A percentile compares a stretch with the other conserved stretches of the same genome.
These are phyloP conservation scores for Nyctanthes arbortristis DNA, from an alignment of 257 asterid genomes.

Conservation along the genomic window DNA sequence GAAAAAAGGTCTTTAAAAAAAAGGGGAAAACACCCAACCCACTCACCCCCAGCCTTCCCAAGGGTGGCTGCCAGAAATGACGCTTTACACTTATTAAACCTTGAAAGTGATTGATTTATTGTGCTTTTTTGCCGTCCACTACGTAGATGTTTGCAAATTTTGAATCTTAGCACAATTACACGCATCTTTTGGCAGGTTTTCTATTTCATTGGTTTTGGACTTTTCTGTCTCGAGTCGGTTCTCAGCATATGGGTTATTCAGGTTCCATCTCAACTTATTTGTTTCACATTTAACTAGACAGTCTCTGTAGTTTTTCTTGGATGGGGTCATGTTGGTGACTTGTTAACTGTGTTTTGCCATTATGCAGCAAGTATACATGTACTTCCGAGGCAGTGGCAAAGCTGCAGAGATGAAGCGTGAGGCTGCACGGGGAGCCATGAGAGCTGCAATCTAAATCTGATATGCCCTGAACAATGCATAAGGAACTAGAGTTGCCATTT, in stretches of 20 bases:
- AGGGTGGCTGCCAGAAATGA: too few relatives aligned
- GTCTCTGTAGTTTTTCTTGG: neutral
- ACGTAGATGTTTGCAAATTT: neutral
- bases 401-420: conserved; percentile 84
- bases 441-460: conserved; percentile 56
- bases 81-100: too few relatives aligned
- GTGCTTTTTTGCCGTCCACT: neutral
- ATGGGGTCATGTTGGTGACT: neutral
- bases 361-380: conserved; percentile 90
- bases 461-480: neutral
- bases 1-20: too few relatives aligned
- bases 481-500: neutral
- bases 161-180: neutral
- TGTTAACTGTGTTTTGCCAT: neutral
- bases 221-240: conserved; percentile 84
- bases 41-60: too few relatives aligned
- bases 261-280: conserved; percentile 37
- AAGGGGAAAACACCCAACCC: too few relatives aligned
- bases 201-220: conserved; percentile 93
- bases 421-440: conserved; percentile 71
- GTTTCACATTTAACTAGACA: neutral
- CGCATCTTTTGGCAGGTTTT: conserved; percentile 50
- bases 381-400: conserved; percentile 97
- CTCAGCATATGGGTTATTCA: conserved; percentile 97
- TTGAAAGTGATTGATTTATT: neutral